Percentiles rank a stretch among this genome's conserved stretches.
Conservation (phyloP, 371 early-diverging fungal species). For the Mortierella sp. region DNA sequence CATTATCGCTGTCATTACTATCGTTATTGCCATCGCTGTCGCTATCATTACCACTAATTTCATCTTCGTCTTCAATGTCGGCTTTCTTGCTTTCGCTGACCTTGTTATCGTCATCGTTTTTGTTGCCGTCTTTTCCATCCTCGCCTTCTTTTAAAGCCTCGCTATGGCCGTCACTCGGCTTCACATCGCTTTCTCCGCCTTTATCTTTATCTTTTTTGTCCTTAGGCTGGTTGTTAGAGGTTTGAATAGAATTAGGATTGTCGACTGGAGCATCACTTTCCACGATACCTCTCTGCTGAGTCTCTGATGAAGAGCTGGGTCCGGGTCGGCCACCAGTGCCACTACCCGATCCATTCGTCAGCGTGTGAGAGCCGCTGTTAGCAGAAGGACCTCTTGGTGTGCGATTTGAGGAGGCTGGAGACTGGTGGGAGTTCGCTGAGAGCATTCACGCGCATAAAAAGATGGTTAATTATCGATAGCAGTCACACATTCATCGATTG, state of each 20-base stretch:
- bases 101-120: too few species aligned
- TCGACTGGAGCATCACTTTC: neutral
- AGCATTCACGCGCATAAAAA: too few species aligned
- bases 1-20: too few species aligned
- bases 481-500: too few species aligned
- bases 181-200: too few species aligned
- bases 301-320: neutral
- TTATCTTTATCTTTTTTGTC: neutral
- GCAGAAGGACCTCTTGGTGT: neutral
- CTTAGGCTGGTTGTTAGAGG: neutral
- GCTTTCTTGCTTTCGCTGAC: too few species aligned
- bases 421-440: neutral
- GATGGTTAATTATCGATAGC: neutral
- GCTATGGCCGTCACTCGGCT: neutral
- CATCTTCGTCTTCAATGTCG: too few species aligned
- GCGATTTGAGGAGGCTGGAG: neutral
- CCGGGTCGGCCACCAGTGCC: neutral
- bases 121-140: neutral
- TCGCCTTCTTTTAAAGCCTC: neutral
- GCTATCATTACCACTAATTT: too few species aligned
- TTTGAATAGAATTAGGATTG: neutral
- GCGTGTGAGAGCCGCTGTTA: neutral
- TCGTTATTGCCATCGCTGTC: too few species aligned
- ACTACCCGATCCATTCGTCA: neutral
- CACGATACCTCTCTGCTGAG: neutral